Evolutionary conservation across 768 basidiomycete genomes (phyloP).

Genomic region (Psilocybe sp.): DNA sequence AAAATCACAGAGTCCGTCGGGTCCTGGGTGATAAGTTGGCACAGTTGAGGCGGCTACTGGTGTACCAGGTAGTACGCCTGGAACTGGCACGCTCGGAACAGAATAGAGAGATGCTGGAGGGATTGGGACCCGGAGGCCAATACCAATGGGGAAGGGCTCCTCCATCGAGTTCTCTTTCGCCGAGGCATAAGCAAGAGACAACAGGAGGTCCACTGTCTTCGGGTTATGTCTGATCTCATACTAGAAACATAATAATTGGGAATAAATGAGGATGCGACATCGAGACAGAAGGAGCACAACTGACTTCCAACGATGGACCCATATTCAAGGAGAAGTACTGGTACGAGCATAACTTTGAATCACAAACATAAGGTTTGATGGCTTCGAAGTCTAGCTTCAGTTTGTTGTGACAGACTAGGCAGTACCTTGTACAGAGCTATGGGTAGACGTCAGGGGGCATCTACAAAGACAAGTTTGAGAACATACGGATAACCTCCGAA

Average conservation of each 20-base stretch:
- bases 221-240: constrained; percentile 71
- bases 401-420: constrained; percentile 71
- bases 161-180: constrained; percentile 52
- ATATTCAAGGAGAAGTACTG: constrained; percentile 66
- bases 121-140: constrained; percentile 54
- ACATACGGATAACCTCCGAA: constrained; percentile 59
- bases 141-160: constrained; percentile 58
- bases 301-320: constrained; percentile 66
- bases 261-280: too few relatives aligned
- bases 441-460: background rate
- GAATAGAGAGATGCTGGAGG: constrained; percentile 13
- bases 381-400: constrained; percentile 51
- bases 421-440: constrained; percentile 66
- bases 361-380: constrained; percentile 74
- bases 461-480: background rate
- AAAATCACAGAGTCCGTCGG: constrained; percentile 49
- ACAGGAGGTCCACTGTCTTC: constrained; percentile 62
- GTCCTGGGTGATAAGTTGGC: constrained; percentile 12
- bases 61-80: background rate
- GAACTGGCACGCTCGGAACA: background rate
- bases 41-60: background rate
- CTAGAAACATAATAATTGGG: constrained; percentile 25
- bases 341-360: constrained; percentile 61
- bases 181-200: constrained; percentile 58
- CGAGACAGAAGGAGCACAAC: constrained; percentile 6